Base-by-base conservation (phyloP, 768 basidiomycete species). In the Gautieria morchelliformis region DNA sequence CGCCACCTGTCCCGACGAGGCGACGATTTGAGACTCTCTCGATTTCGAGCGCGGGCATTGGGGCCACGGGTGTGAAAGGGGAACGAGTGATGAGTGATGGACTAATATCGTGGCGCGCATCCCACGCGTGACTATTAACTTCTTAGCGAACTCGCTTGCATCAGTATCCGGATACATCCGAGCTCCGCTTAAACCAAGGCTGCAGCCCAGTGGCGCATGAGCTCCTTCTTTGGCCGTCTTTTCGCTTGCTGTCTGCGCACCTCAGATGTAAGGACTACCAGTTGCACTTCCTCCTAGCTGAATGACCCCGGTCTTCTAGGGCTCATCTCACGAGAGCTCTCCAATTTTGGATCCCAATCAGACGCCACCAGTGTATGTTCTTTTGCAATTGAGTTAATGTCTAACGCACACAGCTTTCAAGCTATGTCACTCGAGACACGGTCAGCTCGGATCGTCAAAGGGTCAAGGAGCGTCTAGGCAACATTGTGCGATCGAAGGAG, bases 401-500 rank as follows among this genome's bases (percentile, higher is more conserved):
- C n/a, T 19, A 52, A 22, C 51, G 39, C 14, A 57, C 35, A 41
- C 44, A 33, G 54, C 30, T 22, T 37, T n/a, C 8, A 20, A 57
- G 56, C 24, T 48, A 57, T 57, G 46, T 27, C 20, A 46, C 56
- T 24, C 46, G 56, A 35, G 53, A 55, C 33, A 37, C 45, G 14
- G 22, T 40, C 15, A 39, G 9, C 17, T 40, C 45, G 35, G 47
- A 48, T 39, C 56, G 56, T 37, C 56, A 57, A 20, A 57, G 20
- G 22, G 8, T 57, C 11, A 57, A 57, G 47, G 56, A 57, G 15
- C 42, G 48, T 37, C 32, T 57, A 49, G 42, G 56, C 35, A 49
- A 49, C 46, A 57, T 57, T 37, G 56, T 57, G 19, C 45, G 45
- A 17, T 37, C 45, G 22, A 57, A 57, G 32, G 46, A 57, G 33